Conservation (phyloP, 768 basidiomycete genomes). For the Sporobolomyces pararoseus region DNA sequence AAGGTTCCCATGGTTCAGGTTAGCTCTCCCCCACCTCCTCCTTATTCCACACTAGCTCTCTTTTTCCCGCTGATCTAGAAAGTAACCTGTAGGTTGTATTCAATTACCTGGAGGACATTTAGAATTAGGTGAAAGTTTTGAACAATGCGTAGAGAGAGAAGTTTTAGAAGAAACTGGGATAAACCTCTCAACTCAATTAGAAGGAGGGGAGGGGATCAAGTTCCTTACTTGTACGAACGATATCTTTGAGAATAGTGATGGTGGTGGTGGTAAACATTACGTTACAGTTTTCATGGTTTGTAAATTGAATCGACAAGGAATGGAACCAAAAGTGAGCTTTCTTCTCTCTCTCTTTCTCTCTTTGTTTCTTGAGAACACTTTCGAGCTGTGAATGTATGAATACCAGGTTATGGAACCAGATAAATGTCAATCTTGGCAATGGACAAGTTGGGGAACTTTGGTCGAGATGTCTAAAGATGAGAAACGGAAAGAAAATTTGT, state of each 20-base stretch:
- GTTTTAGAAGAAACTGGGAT: conserved; percentile 40
- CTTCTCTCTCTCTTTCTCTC: too few relatives aligned
- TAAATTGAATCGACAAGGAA: neutral
- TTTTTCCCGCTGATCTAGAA: neutral
- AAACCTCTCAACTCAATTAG: neutral
- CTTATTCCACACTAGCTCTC: too few relatives aligned
- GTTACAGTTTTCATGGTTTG: conserved; percentile 31
- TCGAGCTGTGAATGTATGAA: too few relatives aligned
- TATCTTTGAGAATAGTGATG: conserved; percentile 2
- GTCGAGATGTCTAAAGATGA: neutral
- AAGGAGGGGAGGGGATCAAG: neutral
- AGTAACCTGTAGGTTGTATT: conserved; percentile 16
- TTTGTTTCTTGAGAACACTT: neutral
- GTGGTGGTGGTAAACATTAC: conserved; percentile 34
- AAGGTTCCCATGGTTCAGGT: conserved; percentile 40
- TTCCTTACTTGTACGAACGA: conserved; percentile 38
- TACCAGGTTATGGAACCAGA: conserved; percentile 33
- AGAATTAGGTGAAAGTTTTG: conserved; percentile 33
- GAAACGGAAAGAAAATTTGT: neutral
- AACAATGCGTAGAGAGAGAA: conserved; percentile 33
- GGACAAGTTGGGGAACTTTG: conserved; percentile 26
- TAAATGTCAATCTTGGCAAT: conserved; percentile 34
- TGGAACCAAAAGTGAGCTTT: conserved; percentile 15
- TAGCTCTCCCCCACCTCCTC: neutral
- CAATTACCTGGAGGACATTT: conserved; percentile 41